A percentile compares a stretch with the other conserved stretches of the same genome.
phyloP scores from a whole-genome alignment of 176 grass and related monocot genomes.

The Eleusine coracana region DNA sequence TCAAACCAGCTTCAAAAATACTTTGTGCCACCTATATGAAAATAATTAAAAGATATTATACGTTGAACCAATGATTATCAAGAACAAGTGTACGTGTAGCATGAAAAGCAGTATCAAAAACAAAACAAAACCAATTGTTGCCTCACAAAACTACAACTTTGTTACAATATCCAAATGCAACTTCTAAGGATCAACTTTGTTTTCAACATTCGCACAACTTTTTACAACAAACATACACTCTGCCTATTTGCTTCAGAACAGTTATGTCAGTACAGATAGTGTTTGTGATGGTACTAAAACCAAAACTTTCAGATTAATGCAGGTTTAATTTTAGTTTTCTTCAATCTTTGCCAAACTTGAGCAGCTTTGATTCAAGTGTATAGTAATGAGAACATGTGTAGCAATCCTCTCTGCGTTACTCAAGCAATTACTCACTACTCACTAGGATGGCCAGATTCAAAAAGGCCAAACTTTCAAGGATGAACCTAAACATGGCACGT shows the following conservation, averaged over 20 bases:
- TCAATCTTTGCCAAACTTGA: not conserved
- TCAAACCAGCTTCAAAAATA: constrained; percentile 97
- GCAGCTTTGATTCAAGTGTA: not conserved
- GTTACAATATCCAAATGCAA: not conserved
- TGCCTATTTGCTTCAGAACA: not conserved
- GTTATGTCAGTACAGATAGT: not conserved
- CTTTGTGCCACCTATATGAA: constrained; percentile 77
- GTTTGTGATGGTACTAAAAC: not conserved
- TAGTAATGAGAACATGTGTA: not conserved
- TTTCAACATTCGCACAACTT: not conserved
- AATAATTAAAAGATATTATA: constrained; percentile 28
- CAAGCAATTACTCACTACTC: not conserved
- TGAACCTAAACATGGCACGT: constrained; percentile 20
- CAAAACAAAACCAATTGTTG: not conserved
- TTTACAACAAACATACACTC: not conserved
- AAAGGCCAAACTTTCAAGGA: not conserved
- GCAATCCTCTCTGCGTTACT: constrained; percentile 11
- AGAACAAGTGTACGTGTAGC: constrained; percentile 12
- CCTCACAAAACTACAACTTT: not conserved
- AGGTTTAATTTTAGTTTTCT: not conserved
- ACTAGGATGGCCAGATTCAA: constrained; percentile 6
- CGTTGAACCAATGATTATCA: not conserved
- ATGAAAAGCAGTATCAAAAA: not conserved
- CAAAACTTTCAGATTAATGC: not conserved
- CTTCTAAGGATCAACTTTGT: not conserved